Percentiles rank a stretch among this genome's conserved stretches.
Conservation (phyloP, 208 protist species). For the Trypanosomatidae sp. region DNA sequence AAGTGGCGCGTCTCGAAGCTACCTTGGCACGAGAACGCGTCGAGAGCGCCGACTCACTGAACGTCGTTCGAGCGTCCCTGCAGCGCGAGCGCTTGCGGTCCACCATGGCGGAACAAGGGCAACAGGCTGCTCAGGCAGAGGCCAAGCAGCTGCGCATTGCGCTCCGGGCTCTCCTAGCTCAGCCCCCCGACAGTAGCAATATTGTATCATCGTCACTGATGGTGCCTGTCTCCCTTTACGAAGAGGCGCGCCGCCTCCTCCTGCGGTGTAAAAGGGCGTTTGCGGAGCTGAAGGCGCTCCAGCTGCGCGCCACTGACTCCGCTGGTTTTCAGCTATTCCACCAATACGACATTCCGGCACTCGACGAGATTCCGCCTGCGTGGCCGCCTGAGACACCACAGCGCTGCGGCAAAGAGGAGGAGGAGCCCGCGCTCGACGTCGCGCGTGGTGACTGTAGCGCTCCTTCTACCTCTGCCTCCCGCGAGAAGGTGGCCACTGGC, state of each 20-base stretch:
- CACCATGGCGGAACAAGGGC: conserved; percentile 19
- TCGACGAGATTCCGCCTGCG: conserved; percentile 20
- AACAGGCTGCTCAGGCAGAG: conserved; percentile 5
- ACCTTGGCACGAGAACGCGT: conserved; percentile 17
- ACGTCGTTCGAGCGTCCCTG: conserved; percentile 21
- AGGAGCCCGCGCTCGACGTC: not conserved
- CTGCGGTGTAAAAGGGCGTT: conserved; percentile 15
- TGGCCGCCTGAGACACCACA: conserved; percentile 3
- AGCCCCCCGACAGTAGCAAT: not conserved
- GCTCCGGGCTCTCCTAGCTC: not conserved
- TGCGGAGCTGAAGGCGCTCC: conserved; percentile 30
- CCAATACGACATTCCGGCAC: conserved; percentile 21
- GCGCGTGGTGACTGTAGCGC: not conserved
- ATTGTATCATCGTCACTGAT: not conserved
- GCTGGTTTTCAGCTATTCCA: conserved; percentile 16
- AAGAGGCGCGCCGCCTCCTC: conserved; percentile 13
- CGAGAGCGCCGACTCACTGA: conserved; percentile 13
- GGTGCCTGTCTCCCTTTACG: conserved; percentile 22
- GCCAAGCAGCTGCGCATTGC: conserved; percentile 23
- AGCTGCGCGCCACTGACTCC: conserved; percentile 15
- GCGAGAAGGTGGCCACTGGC: not conserved
- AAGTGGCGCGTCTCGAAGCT: conserved; percentile 10
- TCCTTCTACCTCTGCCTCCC: not conserved
- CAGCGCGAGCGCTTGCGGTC: conserved; percentile 27
- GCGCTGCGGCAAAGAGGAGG: not conserved